These are phyloP conservation scores for Candida wancherniae DNA, from an alignment of 805 yeast species.

Conservation along the genomic window DNA sequence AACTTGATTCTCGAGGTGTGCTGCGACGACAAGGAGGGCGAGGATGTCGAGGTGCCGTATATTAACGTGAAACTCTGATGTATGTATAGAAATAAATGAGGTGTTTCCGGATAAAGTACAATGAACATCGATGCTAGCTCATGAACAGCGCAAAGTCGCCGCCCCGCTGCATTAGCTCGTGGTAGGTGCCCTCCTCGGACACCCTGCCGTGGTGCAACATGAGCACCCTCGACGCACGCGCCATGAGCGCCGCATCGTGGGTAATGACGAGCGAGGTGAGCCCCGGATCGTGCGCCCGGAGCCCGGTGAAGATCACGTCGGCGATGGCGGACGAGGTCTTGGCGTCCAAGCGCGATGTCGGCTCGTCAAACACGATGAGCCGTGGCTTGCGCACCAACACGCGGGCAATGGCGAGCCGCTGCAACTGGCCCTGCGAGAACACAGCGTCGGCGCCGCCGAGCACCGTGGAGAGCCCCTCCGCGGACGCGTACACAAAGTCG, in stretches of 20 bases:
- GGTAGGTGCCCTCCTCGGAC: conserved; percentile 41
- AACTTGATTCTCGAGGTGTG: conserved; percentile 85
- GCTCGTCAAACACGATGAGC: conserved; percentile 76
- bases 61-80: conserved; percentile 49
- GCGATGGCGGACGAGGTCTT: conserved; percentile 50
- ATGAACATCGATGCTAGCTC: conserved; percentile 1
- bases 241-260: conserved; percentile 68
- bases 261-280: conserved; percentile 60
- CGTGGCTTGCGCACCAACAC: conserved; percentile 67
- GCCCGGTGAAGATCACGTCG: conserved; percentile 37
- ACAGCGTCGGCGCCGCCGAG: conserved; percentile 46
- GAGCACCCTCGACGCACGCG: conserved; percentile 47
- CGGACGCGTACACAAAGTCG: conserved; percentile 50
- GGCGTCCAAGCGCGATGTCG: conserved; percentile 82
- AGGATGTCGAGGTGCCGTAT: conserved; percentile 93
- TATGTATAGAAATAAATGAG: neutral
- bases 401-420: conserved; percentile 78
- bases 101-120: neutral
- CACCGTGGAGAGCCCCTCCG: conserved; percentile 54
- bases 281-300: conserved; percentile 15
- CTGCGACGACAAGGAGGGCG: conserved; percentile 87
- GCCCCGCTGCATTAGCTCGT: conserved; percentile 17
- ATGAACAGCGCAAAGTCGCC: conserved; percentile 23
- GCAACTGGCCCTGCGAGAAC: conserved; percentile 89
- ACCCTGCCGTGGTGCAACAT: conserved; percentile 46